Conservation (phyloP, 139 green algal species). For the Trebouxia sp. region DNA sequence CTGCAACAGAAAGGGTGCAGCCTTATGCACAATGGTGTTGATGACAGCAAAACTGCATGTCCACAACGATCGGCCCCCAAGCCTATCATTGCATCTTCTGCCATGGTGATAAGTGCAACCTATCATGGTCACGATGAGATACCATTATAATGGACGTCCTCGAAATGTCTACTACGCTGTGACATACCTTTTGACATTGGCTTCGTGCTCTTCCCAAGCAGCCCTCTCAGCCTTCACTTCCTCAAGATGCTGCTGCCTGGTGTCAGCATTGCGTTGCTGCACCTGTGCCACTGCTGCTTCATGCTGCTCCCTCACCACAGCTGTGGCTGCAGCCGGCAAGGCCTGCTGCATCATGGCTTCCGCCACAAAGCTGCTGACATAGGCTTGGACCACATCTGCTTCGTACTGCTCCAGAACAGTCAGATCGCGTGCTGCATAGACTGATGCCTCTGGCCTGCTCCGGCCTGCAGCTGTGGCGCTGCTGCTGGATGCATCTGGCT, state of each 20-base stretch:
- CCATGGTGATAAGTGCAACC: too few relatives aligned
- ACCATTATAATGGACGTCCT: too few relatives aligned
- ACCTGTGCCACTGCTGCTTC: not conserved
- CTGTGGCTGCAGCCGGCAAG: not conserved
- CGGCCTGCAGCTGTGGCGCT: not conserved
- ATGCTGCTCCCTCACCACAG: not conserved
- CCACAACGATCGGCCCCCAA: too few relatives aligned
- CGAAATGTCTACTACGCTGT: too few relatives aligned
- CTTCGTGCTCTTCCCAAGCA: slow-evolving; percentile 1
- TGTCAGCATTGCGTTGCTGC: not conserved
- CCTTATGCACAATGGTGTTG: not conserved
- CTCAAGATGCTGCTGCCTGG: not conserved
- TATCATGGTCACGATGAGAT: too few relatives aligned
- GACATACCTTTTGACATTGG: not conserved
- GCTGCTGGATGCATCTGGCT: not conserved
- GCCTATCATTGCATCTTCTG: too few relatives aligned
- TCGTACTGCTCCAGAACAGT: slow-evolving; percentile 17
- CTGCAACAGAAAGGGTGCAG: not conserved
- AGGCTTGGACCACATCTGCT: not conserved
- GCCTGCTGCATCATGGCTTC: slow-evolving; percentile 2
- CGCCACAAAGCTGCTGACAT: slow-evolving; percentile 4
- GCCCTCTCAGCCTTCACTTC: slow-evolving; percentile 4
- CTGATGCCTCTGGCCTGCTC: not conserved
- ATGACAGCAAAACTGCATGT: not conserved
- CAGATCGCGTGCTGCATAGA: not conserved